phyloP scores from a whole-genome alignment of 768 basidiomycete genomes.

The Imleria badia region DNA sequence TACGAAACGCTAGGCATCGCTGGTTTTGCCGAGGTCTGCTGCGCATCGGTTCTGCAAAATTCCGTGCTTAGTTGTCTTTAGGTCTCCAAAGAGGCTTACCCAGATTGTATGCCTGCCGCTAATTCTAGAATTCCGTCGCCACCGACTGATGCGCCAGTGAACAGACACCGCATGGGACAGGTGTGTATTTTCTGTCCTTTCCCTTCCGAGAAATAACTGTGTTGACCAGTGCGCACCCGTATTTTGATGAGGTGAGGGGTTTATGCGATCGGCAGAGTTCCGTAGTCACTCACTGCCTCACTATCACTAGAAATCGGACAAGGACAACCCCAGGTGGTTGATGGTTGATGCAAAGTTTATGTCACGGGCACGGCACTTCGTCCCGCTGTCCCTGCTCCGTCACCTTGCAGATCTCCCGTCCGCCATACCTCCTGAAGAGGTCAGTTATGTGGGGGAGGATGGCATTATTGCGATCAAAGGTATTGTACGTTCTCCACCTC shows the following conservation, averaged over 20 bases:
- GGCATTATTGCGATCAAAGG: slow-evolving; percentile 67
- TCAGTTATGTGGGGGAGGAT: slow-evolving; percentile 66
- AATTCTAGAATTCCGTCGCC: slow-evolving; percentile 1
- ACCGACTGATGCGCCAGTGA: slow-evolving; percentile 6
- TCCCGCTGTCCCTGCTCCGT: slow-evolving; percentile 75
- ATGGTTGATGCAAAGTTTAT: slow-evolving; percentile 84
- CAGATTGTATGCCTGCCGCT: slow-evolving; percentile 64
- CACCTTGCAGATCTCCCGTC: slow-evolving; percentile 48
- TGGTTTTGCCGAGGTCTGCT: slow-evolving; percentile 74
- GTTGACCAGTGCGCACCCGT: slow-evolving; percentile 63
- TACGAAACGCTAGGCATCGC: slow-evolving; percentile 56
- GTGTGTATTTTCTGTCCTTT: slow-evolving; percentile 41
- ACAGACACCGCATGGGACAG: slow-evolving; percentile 89
- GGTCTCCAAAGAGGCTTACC: slow-evolving; percentile 84
- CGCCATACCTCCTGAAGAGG: slow-evolving; percentile 44
- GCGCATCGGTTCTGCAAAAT: neutral
- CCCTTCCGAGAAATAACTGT: slow-evolving; percentile 7
- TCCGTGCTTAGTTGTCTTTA: slow-evolving; percentile 27
- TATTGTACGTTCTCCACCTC: slow-evolving; percentile 26
- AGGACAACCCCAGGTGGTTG: slow-evolving; percentile 81
- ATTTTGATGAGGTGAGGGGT: slow-evolving; percentile 64
- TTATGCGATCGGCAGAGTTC: neutral
- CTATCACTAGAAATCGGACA: slow-evolving; percentile 65
- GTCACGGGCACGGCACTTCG: slow-evolving; percentile 64
- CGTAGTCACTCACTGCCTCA: neutral